These are phyloP conservation scores for Chlorophyllum brunneum DNA, from an alignment of 768 basidiomycete genomes.

Conservation along the genomic window DNA sequence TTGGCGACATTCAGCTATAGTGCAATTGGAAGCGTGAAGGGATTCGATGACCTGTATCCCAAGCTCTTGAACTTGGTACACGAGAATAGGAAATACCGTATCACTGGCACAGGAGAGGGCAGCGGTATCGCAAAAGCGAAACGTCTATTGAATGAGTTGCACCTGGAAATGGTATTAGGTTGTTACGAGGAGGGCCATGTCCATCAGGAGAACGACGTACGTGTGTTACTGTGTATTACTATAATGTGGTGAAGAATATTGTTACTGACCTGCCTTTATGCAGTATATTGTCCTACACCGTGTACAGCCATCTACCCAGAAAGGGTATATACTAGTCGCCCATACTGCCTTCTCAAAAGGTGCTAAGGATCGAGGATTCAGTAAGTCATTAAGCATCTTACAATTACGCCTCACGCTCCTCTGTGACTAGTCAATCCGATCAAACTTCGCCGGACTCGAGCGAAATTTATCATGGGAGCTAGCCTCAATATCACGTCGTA, in stretches of 20 bases:
- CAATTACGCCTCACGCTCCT: background rate
- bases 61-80: slow-evolving; percentile 87
- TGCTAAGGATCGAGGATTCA: slow-evolving; percentile 72
- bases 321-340: slow-evolving; percentile 88
- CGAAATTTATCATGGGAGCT: slow-evolving; percentile 79
- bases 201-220: slow-evolving; percentile 92
- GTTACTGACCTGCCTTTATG: background rate
- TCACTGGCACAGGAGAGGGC: slow-evolving; percentile 50
- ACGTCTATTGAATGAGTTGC: slow-evolving; percentile 80
- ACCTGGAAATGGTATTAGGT: slow-evolving; percentile 87
- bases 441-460: slow-evolving; percentile 75
- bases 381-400: slow-evolving; percentile 39
- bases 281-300: slow-evolving; percentile 94
- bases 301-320: slow-evolving; percentile 85
- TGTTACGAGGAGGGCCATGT: slow-evolving; percentile 92
- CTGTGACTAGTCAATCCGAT: slow-evolving; percentile 67
- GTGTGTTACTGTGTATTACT: too few relatives aligned
- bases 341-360: slow-evolving; percentile 91
- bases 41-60: slow-evolving; percentile 96
- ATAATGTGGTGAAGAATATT: background rate
- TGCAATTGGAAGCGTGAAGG: slow-evolving; percentile 91
- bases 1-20: slow-evolving; percentile 88
- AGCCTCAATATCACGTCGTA: slow-evolving; percentile 66
- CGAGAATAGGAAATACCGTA: slow-evolving; percentile 78
- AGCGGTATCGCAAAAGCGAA: slow-evolving; percentile 59